These are phyloP conservation scores for Leccinum longicurvipes DNA, from an alignment of 768 basidiomycete species.

Conservation along the genomic window DNA sequence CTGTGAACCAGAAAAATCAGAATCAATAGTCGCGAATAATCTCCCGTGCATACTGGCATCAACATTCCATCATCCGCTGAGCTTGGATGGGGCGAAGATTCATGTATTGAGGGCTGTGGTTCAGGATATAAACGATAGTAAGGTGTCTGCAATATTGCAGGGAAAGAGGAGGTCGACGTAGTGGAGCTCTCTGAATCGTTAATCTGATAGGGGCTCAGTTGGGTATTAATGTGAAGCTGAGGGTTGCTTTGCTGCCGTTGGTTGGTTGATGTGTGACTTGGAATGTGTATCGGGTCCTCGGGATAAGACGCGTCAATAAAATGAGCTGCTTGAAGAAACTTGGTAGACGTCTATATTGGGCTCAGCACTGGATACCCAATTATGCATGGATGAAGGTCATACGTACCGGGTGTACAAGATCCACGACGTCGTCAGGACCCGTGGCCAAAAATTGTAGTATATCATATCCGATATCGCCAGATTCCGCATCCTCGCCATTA, in stretches of 20 bases:
- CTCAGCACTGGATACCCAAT: conserved; percentile 3
- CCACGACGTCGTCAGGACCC: not conserved
- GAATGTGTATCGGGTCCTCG: not conserved
- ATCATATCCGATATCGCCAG: not conserved
- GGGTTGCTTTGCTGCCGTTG: conserved; percentile 8
- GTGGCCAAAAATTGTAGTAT: not conserved
- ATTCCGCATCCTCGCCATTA: not conserved
- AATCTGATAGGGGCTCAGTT: conserved; percentile 1
- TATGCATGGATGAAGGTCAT: not conserved
- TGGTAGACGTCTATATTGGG: conserved; percentile 3
- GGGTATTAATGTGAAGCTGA: conserved; percentile 22
- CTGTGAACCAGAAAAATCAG: conserved; percentile 10
- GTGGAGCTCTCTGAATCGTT: conserved; percentile 18
- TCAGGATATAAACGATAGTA: not conserved
- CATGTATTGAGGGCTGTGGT: conserved; percentile 1
- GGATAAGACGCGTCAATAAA: not conserved
- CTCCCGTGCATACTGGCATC: conserved; percentile 8
- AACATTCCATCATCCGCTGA: not conserved
- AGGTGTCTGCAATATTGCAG: conserved; percentile 10
- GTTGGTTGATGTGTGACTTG: not conserved
- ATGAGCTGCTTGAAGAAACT: not conserved
- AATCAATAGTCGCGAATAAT: not conserved
- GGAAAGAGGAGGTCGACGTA: conserved; percentile 11
- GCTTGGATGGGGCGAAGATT: conserved; percentile 12
- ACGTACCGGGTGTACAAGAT: conserved; percentile 12